Percentiles rank a stretch among this genome's conserved stretches.
Conservation (phyloP, 1,284 basidiomycete genomes). For the Naganishia cerealis region DNA sequence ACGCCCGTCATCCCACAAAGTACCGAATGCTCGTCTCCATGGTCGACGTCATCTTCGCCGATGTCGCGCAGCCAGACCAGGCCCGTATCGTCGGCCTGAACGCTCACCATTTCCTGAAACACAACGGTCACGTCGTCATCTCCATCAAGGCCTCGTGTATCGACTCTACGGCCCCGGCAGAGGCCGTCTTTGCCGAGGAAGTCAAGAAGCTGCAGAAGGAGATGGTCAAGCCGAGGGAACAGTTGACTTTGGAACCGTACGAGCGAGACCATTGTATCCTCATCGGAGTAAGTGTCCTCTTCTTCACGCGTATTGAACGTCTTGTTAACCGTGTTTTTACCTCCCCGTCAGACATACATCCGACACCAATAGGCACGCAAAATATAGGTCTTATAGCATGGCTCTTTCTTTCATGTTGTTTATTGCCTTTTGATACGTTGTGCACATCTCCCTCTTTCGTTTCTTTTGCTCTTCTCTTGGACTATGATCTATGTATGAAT, state of each 20-base stretch:
- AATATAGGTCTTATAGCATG: constrained; percentile 3
- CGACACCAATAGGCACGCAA: constrained; percentile 32
- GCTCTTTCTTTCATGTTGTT: constrained; percentile 4
- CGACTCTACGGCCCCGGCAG: constrained; percentile 88
- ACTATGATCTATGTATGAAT: constrained; percentile 14
- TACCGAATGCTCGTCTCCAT: constrained; percentile 92
- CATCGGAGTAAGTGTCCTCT: constrained; percentile 28
- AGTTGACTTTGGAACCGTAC: constrained; percentile 74
- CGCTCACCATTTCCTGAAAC: constrained; percentile 94
- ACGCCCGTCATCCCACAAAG: constrained; percentile 90
- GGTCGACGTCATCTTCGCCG: constrained; percentile 95
- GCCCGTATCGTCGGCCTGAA: constrained; percentile 92
- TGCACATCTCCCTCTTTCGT: background rate
- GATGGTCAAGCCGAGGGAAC: constrained; percentile 89
- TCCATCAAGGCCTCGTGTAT: constrained; percentile 99
- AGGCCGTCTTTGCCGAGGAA: constrained; percentile 85
- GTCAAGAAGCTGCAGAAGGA: constrained; percentile 78
- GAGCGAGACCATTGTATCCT: constrained; percentile 55
- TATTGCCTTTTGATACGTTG: constrained; percentile 7
- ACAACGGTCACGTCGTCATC: constrained; percentile 87
- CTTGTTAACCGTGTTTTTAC: background rate
- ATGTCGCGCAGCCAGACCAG: constrained; percentile 98
- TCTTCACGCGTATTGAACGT: background rate
- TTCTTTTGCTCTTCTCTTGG: constrained; percentile 8
- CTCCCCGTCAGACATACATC: constrained; percentile 27